Evolutionary conservation across 495 filamentous ascomycete species (phyloP).

Genomic region (Sordaria brevicollis): DNA sequence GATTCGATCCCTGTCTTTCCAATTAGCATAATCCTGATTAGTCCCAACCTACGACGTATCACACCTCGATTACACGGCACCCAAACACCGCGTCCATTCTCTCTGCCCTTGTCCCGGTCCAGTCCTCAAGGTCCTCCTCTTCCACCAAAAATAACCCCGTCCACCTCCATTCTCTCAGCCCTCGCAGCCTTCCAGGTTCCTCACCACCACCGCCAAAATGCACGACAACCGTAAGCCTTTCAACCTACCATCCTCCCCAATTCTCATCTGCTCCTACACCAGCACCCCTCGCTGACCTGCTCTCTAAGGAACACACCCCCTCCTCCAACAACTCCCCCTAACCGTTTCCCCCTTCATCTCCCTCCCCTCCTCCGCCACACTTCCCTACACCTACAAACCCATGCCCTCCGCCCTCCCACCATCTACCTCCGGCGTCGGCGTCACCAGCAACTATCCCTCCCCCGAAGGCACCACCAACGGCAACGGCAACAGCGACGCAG

Average conservation of each 20-base stretch:
- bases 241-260: neutral
- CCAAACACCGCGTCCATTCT: neutral
- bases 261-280: neutral
- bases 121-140: neutral
- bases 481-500: slow-evolving; percentile 15
- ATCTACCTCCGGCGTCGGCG: slow-evolving; percentile 49
- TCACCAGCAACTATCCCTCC: slow-evolving; percentile 17
- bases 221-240: slow-evolving; percentile 34
- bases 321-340: slow-evolving; percentile 84
- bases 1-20: neutral
- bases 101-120: neutral
- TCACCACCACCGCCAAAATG: slow-evolving; percentile 22
- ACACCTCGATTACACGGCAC: neutral
- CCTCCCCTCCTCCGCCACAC: slow-evolving; percentile 78
- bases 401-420: slow-evolving; percentile 79
- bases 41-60: neutral
- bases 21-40: neutral
- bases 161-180: neutral
- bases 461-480: slow-evolving; percentile 34
- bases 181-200: neutral
- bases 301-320: slow-evolving; percentile 60
- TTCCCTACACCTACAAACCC: slow-evolving; percentile 90
- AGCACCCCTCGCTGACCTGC: neutral
- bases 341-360: slow-evolving; percentile 91
- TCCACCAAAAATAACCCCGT: neutral